Evolutionary conservation across 768 basidiomycete species (phyloP).

Genomic region (Galerina marginata): DNA sequence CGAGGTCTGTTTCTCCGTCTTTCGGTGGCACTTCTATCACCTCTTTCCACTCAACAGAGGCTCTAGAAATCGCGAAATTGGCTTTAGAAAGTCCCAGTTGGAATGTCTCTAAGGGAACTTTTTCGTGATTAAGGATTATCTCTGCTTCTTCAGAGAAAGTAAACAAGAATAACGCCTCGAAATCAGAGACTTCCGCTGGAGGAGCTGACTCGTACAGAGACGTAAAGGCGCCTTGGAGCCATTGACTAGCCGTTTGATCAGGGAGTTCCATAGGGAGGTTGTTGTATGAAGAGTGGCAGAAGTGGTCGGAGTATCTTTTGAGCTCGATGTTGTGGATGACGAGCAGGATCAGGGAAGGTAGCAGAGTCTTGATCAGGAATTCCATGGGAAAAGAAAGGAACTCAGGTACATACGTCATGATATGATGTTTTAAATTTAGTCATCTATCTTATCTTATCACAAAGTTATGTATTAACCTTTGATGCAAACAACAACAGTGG

Average conservation of each 20-base stretch:
- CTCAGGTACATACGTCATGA: too few species aligned
- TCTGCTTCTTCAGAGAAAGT: slow-evolving; percentile 10
- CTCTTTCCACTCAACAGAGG: slow-evolving; percentile 22
- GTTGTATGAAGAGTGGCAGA: too few species aligned
- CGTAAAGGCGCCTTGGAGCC: slow-evolving; percentile 10
- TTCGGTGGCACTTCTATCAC: slow-evolving; percentile 14
- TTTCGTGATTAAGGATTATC: slow-evolving; percentile 16
- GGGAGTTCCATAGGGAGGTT: too few species aligned
- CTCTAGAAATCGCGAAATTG: background rate
- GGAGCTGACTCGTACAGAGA: slow-evolving; percentile 7
- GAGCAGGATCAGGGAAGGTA: too few species aligned
- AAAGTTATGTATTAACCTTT: too few species aligned
- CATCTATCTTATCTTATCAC: too few species aligned
- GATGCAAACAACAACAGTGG: too few species aligned
- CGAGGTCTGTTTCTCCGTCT: background rate
- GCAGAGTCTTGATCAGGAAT: too few species aligned
- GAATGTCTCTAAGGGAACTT: slow-evolving; percentile 12
- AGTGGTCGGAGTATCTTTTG: too few species aligned
- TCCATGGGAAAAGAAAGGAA: too few species aligned
- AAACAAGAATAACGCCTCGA: slow-evolving; percentile 2
- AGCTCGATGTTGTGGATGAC: too few species aligned
- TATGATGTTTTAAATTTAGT: too few species aligned
- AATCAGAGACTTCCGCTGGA: slow-evolving; percentile 8
- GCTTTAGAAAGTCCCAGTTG: slow-evolving; percentile 4
- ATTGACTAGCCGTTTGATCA: background rate